A percentile compares a stretch with the other conserved stretches of the same genome.
Evolutionary conservation across 2,329 filamentous ascomycete species (phyloP).

Genomic region (Aspergillus nomiae): DNA sequence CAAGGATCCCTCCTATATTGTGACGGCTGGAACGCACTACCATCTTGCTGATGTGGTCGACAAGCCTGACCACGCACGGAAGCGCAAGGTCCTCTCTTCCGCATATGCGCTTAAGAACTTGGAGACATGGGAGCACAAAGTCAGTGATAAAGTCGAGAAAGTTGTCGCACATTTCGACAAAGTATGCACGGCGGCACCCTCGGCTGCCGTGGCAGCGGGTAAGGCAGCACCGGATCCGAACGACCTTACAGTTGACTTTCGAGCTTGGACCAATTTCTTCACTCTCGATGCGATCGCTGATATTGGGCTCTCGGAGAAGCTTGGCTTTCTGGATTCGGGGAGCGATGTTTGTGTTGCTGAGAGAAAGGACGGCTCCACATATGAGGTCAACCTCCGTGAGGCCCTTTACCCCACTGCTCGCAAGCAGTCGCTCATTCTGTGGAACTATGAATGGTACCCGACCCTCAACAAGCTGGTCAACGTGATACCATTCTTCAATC

Average conservation of each 20-base stretch:
- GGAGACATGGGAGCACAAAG: constrained; percentile 58
- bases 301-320: constrained; percentile 55
- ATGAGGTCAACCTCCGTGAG: constrained; percentile 52
- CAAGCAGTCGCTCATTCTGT: constrained; percentile 52
- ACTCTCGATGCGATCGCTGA: constrained; percentile 60
- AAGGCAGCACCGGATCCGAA: constrained; percentile 20
- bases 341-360: constrained; percentile 49
- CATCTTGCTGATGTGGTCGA: constrained; percentile 57
- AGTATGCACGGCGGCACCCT: constrained; percentile 27
- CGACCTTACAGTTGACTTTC: constrained; percentile 50
- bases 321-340: constrained; percentile 55
- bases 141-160: constrained; percentile 53
- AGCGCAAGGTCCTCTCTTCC: constrained; percentile 53
- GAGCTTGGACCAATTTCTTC: constrained; percentile 58
- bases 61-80: constrained; percentile 54
- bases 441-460: constrained; percentile 49
- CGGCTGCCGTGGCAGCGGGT: constrained; percentile 37
- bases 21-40: constrained; percentile 51
- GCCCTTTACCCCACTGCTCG: constrained; percentile 50
- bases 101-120: constrained; percentile 58
- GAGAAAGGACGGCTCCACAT: constrained; percentile 49
- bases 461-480: constrained; percentile 51
- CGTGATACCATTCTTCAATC: constrained; percentile 44
- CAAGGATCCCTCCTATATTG: constrained; percentile 53
- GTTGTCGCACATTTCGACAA: constrained; percentile 52